phyloP scores from a whole-genome alignment of 768 basidiomycete genomes.

The Rhodotorula graminis region DNA sequence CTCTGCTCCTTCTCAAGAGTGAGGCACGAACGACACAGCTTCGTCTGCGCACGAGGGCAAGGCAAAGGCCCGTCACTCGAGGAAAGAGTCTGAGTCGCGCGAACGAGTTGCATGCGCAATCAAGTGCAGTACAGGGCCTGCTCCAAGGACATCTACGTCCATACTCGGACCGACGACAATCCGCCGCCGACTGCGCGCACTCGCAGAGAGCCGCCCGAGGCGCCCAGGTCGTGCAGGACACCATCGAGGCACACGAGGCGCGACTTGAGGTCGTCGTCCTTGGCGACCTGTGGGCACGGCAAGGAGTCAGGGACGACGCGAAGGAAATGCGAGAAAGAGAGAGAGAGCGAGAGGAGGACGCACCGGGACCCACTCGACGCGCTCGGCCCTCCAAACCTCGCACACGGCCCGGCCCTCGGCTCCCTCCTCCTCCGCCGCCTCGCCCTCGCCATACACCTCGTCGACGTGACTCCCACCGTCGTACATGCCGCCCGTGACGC shows the following conservation, averaged over 20 bases:
- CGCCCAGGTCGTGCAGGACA: constrained; percentile 59
- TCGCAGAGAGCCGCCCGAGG: constrained; percentile 52
- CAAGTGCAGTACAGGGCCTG: no score
- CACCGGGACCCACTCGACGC: constrained; percentile 85
- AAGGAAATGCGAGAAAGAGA: no score
- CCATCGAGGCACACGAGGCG: constrained; percentile 74
- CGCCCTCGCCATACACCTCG: constrained; percentile 56
- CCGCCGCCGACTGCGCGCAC: constrained; percentile 1
- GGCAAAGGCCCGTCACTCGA: no score
- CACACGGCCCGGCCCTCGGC: constrained; percentile 53
- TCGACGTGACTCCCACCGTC: constrained; percentile 66
- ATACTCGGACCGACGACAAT: neutral
- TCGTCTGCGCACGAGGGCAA: no score
- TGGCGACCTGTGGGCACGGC: neutral
- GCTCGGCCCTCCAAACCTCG: constrained; percentile 71
- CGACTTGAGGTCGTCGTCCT: constrained; percentile 52
- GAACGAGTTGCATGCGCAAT: no score
- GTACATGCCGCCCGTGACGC: constrained; percentile 66
- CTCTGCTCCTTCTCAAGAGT: no score
- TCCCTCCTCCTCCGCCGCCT: constrained; percentile 45
- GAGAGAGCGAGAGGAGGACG: neutral
- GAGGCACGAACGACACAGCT: no score
- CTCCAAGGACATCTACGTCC: neutral
- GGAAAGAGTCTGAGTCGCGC: no score
- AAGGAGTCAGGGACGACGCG: no score